Percentiles rank a stretch among this genome's conserved stretches.
Evolutionary conservation across 2,329 filamentous ascomycete species (phyloP).

Genomic region (Fusarium sp.): DNA sequence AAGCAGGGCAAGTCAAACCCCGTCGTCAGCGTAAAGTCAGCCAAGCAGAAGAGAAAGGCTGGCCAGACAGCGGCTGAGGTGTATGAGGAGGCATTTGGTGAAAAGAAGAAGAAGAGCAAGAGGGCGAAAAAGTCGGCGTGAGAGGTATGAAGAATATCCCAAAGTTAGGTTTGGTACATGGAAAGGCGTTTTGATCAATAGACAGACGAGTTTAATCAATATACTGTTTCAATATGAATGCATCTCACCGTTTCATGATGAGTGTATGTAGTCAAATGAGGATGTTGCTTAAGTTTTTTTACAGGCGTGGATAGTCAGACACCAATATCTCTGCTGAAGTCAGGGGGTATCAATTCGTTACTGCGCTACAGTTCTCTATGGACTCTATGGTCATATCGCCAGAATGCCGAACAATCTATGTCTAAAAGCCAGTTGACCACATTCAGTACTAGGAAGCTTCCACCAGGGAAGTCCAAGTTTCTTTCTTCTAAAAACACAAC

Average conservation of each 20-base stretch:
- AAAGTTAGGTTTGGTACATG: conserved; percentile 35
- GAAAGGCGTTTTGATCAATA: conserved; percentile 45
- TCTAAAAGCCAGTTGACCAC: neutral
- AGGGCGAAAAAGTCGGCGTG: conserved; percentile 54
- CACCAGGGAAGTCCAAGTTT: neutral
- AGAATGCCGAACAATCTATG: neutral
- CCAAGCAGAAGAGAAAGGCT: conserved; percentile 81
- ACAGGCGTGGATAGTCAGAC: neutral
- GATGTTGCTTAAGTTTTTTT: neutral
- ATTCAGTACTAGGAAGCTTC: neutral
- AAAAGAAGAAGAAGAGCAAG: conserved; percentile 68
- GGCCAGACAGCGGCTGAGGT: conserved; percentile 67
- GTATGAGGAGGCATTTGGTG: conserved; percentile 71
- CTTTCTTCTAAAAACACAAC: neutral
- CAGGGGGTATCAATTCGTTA: neutral
- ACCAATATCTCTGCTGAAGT: neutral
- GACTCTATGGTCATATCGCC: neutral
- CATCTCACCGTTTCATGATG: neutral
- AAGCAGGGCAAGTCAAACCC: conserved; percentile 68
- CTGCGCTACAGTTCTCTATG: neutral
- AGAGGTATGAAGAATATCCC: conserved; percentile 37
- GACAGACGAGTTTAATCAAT: conserved; percentile 37
- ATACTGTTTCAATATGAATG: conserved; percentile 17
- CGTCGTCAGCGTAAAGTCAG: conserved; percentile 85
- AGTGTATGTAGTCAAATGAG: neutral